These are phyloP conservation scores for Cercospora sojina DNA, from an alignment of 2,329 filamentous ascomycete genomes.

Conservation along the genomic window DNA sequence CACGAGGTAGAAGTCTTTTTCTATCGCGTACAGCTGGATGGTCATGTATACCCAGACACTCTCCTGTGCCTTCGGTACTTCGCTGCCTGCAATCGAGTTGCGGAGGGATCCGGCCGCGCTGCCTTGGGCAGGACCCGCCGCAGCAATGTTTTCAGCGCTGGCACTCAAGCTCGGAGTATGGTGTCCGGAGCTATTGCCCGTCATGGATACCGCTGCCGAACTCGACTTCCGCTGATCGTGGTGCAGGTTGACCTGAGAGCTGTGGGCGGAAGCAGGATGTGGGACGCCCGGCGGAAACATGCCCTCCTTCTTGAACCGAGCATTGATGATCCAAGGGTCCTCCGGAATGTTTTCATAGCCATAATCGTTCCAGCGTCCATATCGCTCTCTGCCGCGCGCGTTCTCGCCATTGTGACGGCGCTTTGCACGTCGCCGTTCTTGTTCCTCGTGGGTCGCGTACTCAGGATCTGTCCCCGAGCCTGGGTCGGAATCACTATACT, in stretches of 20 bases:
- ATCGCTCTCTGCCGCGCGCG: constrained; percentile 41
- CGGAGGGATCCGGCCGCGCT: constrained; percentile 8
- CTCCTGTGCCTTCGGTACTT: constrained; percentile 51
- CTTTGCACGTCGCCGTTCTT: constrained; percentile 33
- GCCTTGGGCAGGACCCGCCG: constrained; percentile 18
- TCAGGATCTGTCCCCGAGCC: constrained; percentile 41
- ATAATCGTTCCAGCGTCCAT: constrained; percentile 51
- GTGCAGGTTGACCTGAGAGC: constrained; percentile 48
- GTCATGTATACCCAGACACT: constrained; percentile 92
- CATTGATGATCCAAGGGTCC: constrained; percentile 91
- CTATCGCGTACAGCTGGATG: constrained; percentile 94
- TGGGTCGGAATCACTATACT: constrained; percentile 42
- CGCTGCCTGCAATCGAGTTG: constrained; percentile 16
- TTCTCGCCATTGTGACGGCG: constrained; percentile 23
- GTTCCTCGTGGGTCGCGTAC: constrained; percentile 39
- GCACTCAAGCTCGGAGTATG: constrained; percentile 26
- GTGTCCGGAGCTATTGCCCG: constrained; percentile 17
- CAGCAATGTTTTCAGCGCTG: constrained; percentile 34
- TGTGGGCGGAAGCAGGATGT: constrained; percentile 53
- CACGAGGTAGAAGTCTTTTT: constrained; percentile 87
- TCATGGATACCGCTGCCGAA: constrained; percentile 31
- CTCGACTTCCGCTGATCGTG: constrained; percentile 24
- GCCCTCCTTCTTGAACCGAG: constrained; percentile 82
- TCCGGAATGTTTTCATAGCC: constrained; percentile 78
- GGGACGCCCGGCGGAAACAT: constrained; percentile 57